These are phyloP conservation scores for Tricholoma sp. DNA, from an alignment of 768 basidiomycete species.

Conservation along the genomic window DNA sequence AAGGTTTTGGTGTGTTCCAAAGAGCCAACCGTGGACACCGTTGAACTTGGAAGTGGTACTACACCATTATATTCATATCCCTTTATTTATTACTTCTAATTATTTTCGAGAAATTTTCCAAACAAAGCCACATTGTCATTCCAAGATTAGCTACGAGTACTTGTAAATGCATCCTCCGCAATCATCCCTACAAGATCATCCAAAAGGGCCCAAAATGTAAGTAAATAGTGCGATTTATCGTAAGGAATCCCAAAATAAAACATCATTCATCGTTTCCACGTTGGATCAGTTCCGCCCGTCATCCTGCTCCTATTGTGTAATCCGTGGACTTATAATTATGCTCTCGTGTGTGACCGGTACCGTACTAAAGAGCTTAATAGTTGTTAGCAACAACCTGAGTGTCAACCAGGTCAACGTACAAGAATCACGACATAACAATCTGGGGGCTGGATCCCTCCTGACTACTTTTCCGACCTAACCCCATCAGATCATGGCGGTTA, in stretches of 20 bases:
- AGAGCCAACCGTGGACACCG: background rate
- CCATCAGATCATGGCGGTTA: conserved; percentile 32
- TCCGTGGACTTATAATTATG: background rate
- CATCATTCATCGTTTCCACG: background rate
- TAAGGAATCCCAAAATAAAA: background rate
- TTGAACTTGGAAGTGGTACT: too few relatives aligned
- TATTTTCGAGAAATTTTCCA: background rate
- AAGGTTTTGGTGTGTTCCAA: background rate
- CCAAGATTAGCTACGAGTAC: conserved; percentile 4
- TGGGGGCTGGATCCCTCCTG: conserved; percentile 29
- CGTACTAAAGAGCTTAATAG: background rate
- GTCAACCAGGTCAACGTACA: background rate
- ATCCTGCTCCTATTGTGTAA: background rate
- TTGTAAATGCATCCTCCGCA: background rate
- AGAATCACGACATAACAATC: conserved; percentile 15
- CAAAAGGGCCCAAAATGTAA: conserved; percentile 2
- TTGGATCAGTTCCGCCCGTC: background rate
- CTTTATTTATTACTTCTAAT: too few relatives aligned
- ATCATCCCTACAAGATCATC: background rate
- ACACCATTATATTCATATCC: too few relatives aligned
- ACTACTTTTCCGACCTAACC: conserved; percentile 33
- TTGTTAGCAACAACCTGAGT: background rate
- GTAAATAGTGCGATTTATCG: conserved; percentile 3
- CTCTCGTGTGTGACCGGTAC: conserved; percentile 2
- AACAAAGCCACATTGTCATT: background rate